Evolutionary conservation across 306 rosid species (phyloP), one percentile per base, ranked within the genome.

Genomic region (Prunus salicina): DNA sequence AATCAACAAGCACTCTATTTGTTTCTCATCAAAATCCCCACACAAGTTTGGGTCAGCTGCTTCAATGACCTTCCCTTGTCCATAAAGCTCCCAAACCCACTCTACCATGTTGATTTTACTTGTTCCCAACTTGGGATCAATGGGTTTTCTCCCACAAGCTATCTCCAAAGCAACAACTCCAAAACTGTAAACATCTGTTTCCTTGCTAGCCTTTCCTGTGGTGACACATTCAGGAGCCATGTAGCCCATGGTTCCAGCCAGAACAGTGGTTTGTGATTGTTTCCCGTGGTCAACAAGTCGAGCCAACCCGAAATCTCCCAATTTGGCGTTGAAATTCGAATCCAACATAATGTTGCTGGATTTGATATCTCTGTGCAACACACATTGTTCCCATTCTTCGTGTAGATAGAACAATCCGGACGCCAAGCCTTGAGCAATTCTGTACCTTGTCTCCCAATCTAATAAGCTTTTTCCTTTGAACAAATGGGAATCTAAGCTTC

Each of bases 231-330:
- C 66, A 2, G 12, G 18, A 8, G 65, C 76, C 76, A 71, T 71
- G 76, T 71, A 71, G 0, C 76, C 76, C 64, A 34, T 55, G 1
- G 76, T 71, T 55, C 76, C 76, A 3, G 76, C 76, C 2, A 71
- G 5, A 6, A 71, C 1, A 2, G 76, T 71, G 2, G 76, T 71
- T 7, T 55, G 22, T 0, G 52, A 55, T 0, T n/a, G 51, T n/a
- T 55, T 55, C 1, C 76, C 76, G 15, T 71, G 75, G 24, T 53
- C 75, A 24, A 71, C 75, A 20, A 71, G 75, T 20, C 13, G 18
- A 8, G 75, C 75, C 20, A 71, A 71, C 20, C 75, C 75, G 2
- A 71, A 71, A 55, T 55, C 75, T 14, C 65, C 76, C 20, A 71
- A 65, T 14, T 71, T 71, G 2, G 34, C 15, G 2, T 58, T 72